These are phyloP conservation scores for Magnolia kwangsiensis DNA, from an alignment of 164 flowering plant genomes.

Conservation along the genomic window DNA sequence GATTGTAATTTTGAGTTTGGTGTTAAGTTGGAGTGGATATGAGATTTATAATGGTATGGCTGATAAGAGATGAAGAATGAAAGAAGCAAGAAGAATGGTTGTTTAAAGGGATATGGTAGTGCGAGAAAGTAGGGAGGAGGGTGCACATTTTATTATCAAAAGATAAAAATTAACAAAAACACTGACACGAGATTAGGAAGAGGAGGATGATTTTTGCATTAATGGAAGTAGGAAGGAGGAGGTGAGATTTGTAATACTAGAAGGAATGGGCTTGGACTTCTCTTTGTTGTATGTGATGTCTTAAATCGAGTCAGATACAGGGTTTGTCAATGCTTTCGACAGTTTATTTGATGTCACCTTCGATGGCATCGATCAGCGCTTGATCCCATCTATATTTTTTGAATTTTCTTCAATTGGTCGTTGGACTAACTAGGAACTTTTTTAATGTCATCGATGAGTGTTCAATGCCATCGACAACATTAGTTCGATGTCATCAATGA, in stretches of 20 bases:
- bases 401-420: no score
- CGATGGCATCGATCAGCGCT: no score
- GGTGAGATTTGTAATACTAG: background rate
- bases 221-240: background rate
- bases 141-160: background rate
- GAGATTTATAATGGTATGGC: conserved; percentile 29
- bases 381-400: no score
- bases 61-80: background rate
- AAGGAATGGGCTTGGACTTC: background rate
- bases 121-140: background rate
- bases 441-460: no score
- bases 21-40: conserved; percentile 16
- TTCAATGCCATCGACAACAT: no score
- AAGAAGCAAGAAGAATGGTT: background rate
- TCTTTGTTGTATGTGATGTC: background rate
- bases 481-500: no score
- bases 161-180: background rate
- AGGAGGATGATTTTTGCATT: background rate
- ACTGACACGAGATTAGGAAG: background rate
- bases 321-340: no score
- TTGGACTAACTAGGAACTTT: no score
- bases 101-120: background rate
- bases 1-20: conserved; percentile 61
- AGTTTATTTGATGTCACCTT: no score
- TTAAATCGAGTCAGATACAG: no score